These are phyloP conservation scores for Aureobasidium leucospermi DNA, from an alignment of 2,329 filamentous ascomycete species.

Conservation along the genomic window DNA sequence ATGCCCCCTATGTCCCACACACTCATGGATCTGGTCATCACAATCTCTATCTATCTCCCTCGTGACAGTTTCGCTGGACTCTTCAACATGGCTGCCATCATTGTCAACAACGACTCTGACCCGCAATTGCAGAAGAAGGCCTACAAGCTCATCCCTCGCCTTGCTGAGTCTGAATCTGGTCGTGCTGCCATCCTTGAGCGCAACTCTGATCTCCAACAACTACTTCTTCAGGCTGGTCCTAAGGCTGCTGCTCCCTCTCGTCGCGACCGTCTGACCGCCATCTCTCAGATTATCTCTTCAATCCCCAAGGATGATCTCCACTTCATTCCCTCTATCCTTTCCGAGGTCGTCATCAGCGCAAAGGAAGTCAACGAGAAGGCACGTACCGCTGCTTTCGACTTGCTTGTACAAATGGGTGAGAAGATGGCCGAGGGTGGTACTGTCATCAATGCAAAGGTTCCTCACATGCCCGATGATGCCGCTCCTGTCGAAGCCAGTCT, in stretches of 20 bases:
- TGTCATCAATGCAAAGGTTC: conserved; percentile 79
- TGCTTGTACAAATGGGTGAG: conserved; percentile 81
- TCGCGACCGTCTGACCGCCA: conserved; percentile 76
- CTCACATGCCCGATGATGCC: conserved; percentile 74
- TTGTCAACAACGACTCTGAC: conserved; percentile 75
- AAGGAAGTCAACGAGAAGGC: conserved; percentile 98
- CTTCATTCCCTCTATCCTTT: conserved; percentile 85
- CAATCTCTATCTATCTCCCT: conserved; percentile 88
- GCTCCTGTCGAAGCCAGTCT: conserved; percentile 71
- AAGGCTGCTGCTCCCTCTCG: conserved; percentile 82
- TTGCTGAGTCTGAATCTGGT: conserved; percentile 74
- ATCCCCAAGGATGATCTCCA: conserved; percentile 73
- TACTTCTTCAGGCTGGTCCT: conserved; percentile 71
- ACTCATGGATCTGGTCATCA: conserved; percentile 92
- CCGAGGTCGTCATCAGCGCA: conserved; percentile 90
- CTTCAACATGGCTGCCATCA: conserved; percentile 77
- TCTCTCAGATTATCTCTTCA: conserved; percentile 71
- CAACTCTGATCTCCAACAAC: conserved; percentile 68
- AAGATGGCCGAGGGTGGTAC: conserved; percentile 67
- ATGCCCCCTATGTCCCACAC: conserved; percentile 93
- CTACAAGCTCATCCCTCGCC: conserved; percentile 91
- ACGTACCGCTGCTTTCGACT: conserved; percentile 78
- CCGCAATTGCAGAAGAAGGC: conserved; percentile 97
- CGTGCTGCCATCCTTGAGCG: conserved; percentile 68
- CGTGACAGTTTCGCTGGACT: conserved; percentile 75